Evolutionary conservation across 2,329 filamentous ascomycete genomes (phyloP).

Genomic region (Amesomyces nigricolor): DNA sequence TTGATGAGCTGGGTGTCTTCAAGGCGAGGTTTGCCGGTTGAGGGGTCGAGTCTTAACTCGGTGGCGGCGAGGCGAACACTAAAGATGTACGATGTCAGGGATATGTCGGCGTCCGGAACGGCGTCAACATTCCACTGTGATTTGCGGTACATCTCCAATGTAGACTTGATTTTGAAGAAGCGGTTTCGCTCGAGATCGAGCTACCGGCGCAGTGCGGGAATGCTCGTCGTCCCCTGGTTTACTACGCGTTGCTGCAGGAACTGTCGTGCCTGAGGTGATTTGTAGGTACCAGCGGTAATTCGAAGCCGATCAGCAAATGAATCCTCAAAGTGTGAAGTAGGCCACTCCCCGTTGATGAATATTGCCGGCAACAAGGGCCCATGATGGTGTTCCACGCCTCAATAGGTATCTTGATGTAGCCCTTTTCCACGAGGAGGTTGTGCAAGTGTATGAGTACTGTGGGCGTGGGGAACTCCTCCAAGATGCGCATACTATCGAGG

Average conservation of each 20-base stretch:
- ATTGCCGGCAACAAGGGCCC: too few relatives aligned
- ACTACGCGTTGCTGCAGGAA: background rate
- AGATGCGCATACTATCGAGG: background rate
- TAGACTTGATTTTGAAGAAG: background rate
- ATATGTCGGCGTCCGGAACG: background rate
- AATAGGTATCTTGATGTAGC: background rate
- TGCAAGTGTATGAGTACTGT: background rate
- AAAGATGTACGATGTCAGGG: too few relatives aligned
- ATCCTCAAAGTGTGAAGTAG: background rate
- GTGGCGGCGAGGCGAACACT: too few relatives aligned
- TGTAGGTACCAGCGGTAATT: too few relatives aligned
- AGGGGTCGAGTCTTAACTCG: too few relatives aligned
- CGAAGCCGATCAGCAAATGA: background rate
- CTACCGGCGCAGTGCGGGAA: background rate
- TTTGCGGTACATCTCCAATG: background rate
- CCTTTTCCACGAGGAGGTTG: background rate
- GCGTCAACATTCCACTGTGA: background rate
- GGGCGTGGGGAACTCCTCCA: background rate
- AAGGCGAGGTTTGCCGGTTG: too few relatives aligned
- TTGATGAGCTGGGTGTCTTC: too few relatives aligned
- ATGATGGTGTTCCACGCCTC: background rate
- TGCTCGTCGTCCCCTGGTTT: background rate
- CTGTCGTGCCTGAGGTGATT: too few relatives aligned
- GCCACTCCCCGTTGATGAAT: background rate
- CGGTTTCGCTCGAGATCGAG: background rate